These are phyloP conservation scores for Gypsophila paniculata DNA, from an alignment of 179 eudicot species.

Conservation along the genomic window DNA sequence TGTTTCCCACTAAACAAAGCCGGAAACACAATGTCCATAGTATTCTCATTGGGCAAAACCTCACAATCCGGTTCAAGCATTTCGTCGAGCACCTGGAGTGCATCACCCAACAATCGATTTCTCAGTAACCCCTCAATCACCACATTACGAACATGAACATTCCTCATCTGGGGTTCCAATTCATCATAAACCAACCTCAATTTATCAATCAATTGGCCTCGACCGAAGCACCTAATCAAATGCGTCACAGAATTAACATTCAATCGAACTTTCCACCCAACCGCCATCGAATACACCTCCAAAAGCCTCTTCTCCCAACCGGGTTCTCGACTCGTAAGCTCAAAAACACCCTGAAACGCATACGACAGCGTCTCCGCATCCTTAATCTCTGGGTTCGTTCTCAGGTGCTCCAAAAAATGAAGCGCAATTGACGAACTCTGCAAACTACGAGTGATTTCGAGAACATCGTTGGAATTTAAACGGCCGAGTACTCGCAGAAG, in stretches of 20 bases:
- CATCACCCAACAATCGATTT: conserved; percentile 43
- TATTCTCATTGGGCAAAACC: conserved; percentile 35
- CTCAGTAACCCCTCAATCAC: conserved; percentile 35
- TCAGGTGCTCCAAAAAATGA: conserved; percentile 37
- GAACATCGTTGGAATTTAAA: conserved; percentile 23
- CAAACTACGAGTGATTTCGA: conserved; percentile 43
- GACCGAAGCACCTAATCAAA: conserved; percentile 36
- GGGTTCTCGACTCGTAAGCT: conserved; percentile 42
- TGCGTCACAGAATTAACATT: conserved; percentile 38
- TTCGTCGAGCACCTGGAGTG: conserved; percentile 71
- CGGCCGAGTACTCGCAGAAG: conserved; percentile 35
- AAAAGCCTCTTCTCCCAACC: conserved; percentile 26
- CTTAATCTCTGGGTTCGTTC: conserved; percentile 21
- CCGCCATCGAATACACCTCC: conserved; percentile 31
- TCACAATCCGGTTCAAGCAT: conserved; percentile 49
- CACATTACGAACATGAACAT: conserved; percentile 38
- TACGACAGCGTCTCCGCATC: conserved; percentile 29
- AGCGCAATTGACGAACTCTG: conserved; percentile 36
- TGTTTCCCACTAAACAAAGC: conserved; percentile 32
- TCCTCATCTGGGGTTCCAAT: conserved; percentile 32
- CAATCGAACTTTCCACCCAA: conserved; percentile 34
- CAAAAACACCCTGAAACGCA: conserved; percentile 51
- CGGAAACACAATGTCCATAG: conserved; percentile 41
- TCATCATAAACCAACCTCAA: conserved; percentile 33
- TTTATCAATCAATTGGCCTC: conserved; percentile 33